phyloP scores from a whole-genome alignment of 139 green algal genomes.

The Auxenochlorella pyrenoidosa region DNA sequence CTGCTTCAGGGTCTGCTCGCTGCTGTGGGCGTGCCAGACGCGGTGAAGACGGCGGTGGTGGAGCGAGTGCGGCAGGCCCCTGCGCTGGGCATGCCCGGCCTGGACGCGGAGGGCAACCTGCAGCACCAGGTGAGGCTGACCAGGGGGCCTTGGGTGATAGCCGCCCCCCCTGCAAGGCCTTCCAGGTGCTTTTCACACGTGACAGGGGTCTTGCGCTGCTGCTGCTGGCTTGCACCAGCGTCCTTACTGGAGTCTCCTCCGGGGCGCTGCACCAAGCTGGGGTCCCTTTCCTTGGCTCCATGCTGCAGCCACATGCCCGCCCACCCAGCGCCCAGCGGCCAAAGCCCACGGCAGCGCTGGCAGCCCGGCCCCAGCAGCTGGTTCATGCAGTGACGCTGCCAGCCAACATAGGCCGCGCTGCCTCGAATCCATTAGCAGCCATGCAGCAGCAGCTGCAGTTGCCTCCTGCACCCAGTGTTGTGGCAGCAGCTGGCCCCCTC shows the following conservation, averaged over 20 bases:
- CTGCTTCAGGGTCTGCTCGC: constrained; percentile 52
- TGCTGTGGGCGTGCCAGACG: constrained; percentile 40
- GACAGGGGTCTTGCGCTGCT: neutral
- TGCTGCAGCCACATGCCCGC: constrained; percentile 24
- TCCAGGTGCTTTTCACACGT: neutral
- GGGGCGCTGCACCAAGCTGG: too few species aligned
- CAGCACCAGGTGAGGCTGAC: constrained; percentile 44
- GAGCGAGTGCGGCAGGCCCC: constrained; percentile 43
- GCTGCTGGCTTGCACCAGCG: too few species aligned
- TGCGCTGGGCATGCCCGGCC: constrained; percentile 38
- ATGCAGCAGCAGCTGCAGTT: neutral
- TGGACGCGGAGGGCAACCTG: constrained; percentile 54
- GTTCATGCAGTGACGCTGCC: neutral
- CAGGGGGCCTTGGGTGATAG: too few species aligned
- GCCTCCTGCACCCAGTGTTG: neutral
- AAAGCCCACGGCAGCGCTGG: neutral
- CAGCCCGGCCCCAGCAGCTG: neutral
- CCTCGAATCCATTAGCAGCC: neutral
- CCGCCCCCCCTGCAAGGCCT: too few species aligned
- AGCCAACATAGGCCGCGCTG: neutral
- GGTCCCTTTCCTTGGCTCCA: neutral
- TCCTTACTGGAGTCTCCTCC: too few species aligned
- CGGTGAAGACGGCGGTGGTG: constrained; percentile 37
- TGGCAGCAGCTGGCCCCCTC: too few species aligned
- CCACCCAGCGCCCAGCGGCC: constrained; percentile 1